phyloP scores from a whole-genome alignment of 2,329 filamentous ascomycete genomes.

The Calonectria ilicicola region DNA sequence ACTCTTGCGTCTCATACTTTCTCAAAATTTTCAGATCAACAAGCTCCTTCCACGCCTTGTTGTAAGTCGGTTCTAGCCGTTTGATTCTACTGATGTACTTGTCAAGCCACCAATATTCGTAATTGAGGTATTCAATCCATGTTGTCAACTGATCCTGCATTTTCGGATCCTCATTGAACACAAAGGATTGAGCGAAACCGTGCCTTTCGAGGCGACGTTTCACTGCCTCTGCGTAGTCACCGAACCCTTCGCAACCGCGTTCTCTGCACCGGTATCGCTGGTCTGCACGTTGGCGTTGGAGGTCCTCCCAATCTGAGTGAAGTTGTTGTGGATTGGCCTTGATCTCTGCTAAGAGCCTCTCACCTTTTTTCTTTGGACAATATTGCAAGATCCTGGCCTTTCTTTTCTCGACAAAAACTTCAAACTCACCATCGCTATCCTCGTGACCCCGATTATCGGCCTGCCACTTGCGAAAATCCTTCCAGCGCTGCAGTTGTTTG shows the following conservation, averaged over 20 bases:
- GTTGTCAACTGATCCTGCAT: constrained; percentile 49
- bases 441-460: neutral
- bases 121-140: constrained; percentile 55
- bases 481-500: neutral
- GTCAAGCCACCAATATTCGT: constrained; percentile 41
- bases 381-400: neutral
- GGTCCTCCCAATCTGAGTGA: neutral
- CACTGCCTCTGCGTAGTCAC: constrained; percentile 40
- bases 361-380: neutral
- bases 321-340: neutral
- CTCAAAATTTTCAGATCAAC: constrained; percentile 45
- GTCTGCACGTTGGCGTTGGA: neutral
- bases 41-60: constrained; percentile 48
- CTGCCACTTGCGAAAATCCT: neutral
- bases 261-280: constrained; percentile 19
- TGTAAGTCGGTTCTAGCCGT: constrained; percentile 35
- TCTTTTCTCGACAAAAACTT: neutral
- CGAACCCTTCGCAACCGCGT: constrained; percentile 31
- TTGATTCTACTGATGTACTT: constrained; percentile 31
- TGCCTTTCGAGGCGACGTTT: constrained; percentile 44
- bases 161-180: constrained; percentile 43
- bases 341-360: no score
- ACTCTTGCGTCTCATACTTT: constrained; percentile 30
- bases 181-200: constrained; percentile 43
- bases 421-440: neutral